Conservation (phyloP, 2,329 filamentous ascomycete genomes). For the Coniella vitis region DNA sequence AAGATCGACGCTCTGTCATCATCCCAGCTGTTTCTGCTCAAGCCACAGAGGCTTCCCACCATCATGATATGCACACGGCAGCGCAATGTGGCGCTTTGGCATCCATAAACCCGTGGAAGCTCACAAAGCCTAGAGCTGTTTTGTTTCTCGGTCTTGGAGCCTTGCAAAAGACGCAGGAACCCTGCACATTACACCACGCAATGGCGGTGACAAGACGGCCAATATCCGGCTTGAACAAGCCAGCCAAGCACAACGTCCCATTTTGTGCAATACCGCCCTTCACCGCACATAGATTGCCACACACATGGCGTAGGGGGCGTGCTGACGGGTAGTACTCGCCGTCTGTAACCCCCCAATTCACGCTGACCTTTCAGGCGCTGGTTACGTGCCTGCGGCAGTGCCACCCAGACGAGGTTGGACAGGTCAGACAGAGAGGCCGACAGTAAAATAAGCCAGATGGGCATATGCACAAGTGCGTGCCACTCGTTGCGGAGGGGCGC, state of each 20-base stretch:
- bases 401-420: not conserved
- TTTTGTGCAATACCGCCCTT: constrained; percentile 1
- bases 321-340: constrained; percentile 2
- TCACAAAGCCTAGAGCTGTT: too few species aligned
- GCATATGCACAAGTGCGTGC: not conserved
- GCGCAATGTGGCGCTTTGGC: too few species aligned
- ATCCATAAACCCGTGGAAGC: too few species aligned
- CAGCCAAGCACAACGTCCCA: constrained; percentile 5
- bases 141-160: too few species aligned
- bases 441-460: too few species aligned
- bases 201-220: constrained; percentile 9
- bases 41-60: not conserved
- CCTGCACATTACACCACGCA: constrained; percentile 6
- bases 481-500: not conserved
- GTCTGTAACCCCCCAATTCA: not conserved
- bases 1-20: not conserved
- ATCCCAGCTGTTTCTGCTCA: not conserved
- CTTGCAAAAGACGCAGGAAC: too few species aligned
- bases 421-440: not conserved
- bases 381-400: constrained; percentile 4
- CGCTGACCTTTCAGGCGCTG: not conserved
- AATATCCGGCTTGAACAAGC: not conserved
- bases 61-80: too few species aligned
- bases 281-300: not conserved
- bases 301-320: constrained; percentile 2